These are phyloP conservation scores for Metarhizium sp. DNA, from an alignment of 2,329 filamentous ascomycete species.

Conservation along the genomic window DNA sequence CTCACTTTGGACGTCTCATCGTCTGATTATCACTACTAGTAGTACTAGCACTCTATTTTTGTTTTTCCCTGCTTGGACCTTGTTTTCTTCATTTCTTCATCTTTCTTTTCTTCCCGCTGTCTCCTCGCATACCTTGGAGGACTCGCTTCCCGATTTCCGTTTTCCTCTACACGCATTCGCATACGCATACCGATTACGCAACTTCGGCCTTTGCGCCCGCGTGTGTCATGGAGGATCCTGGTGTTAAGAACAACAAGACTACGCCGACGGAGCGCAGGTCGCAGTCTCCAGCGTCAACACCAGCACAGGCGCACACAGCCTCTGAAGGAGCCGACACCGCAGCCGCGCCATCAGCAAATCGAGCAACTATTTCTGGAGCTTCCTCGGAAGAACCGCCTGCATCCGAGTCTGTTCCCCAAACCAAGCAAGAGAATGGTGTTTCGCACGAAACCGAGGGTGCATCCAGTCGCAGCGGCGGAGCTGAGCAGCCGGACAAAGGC, in stretches of 20 bases:
- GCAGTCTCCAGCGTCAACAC: slow-evolving; percentile 3
- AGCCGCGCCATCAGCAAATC: neutral
- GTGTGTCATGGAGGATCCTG: slow-evolving; percentile 7
- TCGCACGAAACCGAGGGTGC: neutral
- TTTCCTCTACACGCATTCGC: neutral
- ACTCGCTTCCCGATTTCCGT: neutral
- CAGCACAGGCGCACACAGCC: neutral
- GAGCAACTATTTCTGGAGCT: neutral
- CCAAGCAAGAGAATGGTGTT: slow-evolving; percentile 1
- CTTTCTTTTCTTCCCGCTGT: neutral
- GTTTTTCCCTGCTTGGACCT: neutral
- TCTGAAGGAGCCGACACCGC: slow-evolving; percentile 1
- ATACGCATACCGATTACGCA: neutral
- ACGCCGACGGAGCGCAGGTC: neutral
- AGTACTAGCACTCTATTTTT: neutral
- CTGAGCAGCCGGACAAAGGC: neutral
- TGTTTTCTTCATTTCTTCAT: neutral
- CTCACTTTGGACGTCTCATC: neutral
- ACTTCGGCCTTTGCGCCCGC: neutral
- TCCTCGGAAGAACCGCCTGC: slow-evolving; percentile 1
- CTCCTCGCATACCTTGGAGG: neutral
- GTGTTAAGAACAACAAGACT: slow-evolving; percentile 1
- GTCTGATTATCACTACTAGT: neutral
- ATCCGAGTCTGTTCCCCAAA: neutral
- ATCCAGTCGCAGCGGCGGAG: neutral